Evolutionary conservation across 306 rosid species (phyloP), one percentile per base, ranked within the genome.

Genomic region (Castanea crenata): DNA sequence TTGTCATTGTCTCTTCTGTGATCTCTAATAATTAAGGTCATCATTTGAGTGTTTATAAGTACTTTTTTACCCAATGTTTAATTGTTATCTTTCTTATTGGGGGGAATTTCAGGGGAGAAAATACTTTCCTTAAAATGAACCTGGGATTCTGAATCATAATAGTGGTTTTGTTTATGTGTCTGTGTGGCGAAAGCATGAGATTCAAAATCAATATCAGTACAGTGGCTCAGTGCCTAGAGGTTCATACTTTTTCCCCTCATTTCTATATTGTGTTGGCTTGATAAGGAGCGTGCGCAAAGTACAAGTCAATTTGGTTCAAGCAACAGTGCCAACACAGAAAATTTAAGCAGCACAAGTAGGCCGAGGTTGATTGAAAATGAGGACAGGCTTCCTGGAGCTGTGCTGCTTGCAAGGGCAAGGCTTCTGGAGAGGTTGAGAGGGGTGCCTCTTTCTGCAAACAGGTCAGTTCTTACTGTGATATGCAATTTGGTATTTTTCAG

Each of bases 401-500:
- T 94, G 51, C 55, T 91, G 32, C 95, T 91, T 72, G 99, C 99
- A 41, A 81, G 96, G 82, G 94, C 85, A 70, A 89, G 99, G 85
- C 94, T 95, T 75, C 80, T 91, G 69, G 94, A 91, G 89, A 89
- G 99, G 87, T 69, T 95, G 85, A 90, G 99, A 82, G 98, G 94
- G 49, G 86, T 78, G 44, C 85, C 97, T 73, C 75, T 78, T 19
- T 80, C 89, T 8, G 70, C 57, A 70, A 80, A 69, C 94, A 90
- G 97, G 99, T 92, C 79, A 76, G 87, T 64, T 65, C 57, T 41
- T 41, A 0, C 8, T 51, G 12, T 71, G 29, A 32, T 78, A 6
- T 73, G 70, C 70, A 31, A 76, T 58, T 78, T 49, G 38, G 61
- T 75, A 64, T 11, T 76, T 13, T 55, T 64, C 54, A 61, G 14